phyloP scores from a whole-genome alignment of 352 stramenopile genomes.

The Pythium pyrilobum region DNA sequence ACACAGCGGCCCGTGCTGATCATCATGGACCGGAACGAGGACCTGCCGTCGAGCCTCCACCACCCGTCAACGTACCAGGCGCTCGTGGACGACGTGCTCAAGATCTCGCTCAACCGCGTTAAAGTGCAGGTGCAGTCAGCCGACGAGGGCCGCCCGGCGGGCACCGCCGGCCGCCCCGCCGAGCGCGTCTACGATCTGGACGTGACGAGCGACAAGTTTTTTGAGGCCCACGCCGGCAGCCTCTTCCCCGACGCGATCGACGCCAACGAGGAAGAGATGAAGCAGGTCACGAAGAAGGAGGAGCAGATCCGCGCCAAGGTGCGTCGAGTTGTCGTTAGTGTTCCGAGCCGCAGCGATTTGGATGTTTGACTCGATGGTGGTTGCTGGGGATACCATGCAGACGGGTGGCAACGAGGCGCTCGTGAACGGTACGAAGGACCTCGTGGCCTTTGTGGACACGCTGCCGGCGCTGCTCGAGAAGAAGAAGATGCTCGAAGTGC shows the following conservation, averaged over 20 bases:
- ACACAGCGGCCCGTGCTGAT: slow-evolving; percentile 89
- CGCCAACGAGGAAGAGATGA: slow-evolving; percentile 88
- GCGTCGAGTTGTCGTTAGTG: neutral
- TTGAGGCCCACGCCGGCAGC: slow-evolving; percentile 65
- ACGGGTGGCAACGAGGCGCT: slow-evolving; percentile 62
- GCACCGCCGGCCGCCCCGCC: slow-evolving; percentile 16
- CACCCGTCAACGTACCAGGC: slow-evolving; percentile 94
- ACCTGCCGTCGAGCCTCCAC: slow-evolving; percentile 93
- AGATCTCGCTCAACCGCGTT: slow-evolving; percentile 94
- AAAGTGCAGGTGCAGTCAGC: slow-evolving; percentile 82
- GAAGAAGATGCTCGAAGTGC: slow-evolving; percentile 87
- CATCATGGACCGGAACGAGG: slow-evolving; percentile 96
- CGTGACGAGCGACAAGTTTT: slow-evolving; percentile 79
- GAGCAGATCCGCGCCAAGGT: slow-evolving; percentile 63
- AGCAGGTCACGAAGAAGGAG: slow-evolving; percentile 81
- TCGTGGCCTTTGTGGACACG: slow-evolving; percentile 80
- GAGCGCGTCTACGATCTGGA: slow-evolving; percentile 82
- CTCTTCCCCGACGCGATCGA: slow-evolving; percentile 81
- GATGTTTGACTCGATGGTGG: no score
- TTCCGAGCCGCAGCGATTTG: no score
- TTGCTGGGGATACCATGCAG: no score
- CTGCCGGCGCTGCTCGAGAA: slow-evolving; percentile 77
- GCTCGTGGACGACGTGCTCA: slow-evolving; percentile 95
- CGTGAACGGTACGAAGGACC: slow-evolving; percentile 76
- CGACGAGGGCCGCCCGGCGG: slow-evolving; percentile 21